These are phyloP conservation scores for Parascedosporium putredinis DNA, from an alignment of 2,329 filamentous ascomycete genomes.

Conservation along the genomic window DNA sequence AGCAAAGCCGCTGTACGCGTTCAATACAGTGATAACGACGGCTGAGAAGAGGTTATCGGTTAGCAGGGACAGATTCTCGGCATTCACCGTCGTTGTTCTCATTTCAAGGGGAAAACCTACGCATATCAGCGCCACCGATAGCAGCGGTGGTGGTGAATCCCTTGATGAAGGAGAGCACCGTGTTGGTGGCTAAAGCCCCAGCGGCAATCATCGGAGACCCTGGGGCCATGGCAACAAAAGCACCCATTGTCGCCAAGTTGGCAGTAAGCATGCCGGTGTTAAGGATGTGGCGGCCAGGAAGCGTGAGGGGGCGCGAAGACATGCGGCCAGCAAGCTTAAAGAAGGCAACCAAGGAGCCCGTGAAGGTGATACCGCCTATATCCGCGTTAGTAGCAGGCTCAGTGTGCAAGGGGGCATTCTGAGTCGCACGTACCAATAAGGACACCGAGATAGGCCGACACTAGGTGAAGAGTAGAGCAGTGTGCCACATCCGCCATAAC, in stretches of 20 bases:
- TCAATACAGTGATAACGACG: slow-evolving; percentile 81
- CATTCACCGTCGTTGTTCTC: background rate
- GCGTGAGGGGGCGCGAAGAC: slow-evolving; percentile 62
- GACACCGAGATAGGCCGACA: slow-evolving; percentile 78
- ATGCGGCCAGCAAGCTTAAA: slow-evolving; percentile 76
- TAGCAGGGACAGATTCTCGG: too few species aligned
- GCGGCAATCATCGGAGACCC: slow-evolving; percentile 71
- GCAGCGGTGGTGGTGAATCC: slow-evolving; percentile 81
- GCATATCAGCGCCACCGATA: slow-evolving; percentile 92
- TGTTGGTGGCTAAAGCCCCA: slow-evolving; percentile 65
- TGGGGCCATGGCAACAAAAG: slow-evolving; percentile 72
- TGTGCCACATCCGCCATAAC: slow-evolving; percentile 65
- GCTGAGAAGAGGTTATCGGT: slow-evolving; percentile 24
- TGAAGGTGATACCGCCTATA: slow-evolving; percentile 71
- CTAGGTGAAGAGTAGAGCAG: slow-evolving; percentile 68
- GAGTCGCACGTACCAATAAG: slow-evolving; percentile 49
- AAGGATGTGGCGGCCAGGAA: slow-evolving; percentile 65
- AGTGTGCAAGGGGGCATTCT: background rate
- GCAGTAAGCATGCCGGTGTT: slow-evolving; percentile 65
- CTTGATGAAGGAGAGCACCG: slow-evolving; percentile 70
- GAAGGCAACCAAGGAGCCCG: slow-evolving; percentile 81
- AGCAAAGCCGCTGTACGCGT: slow-evolving; percentile 84
- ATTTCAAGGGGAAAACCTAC: slow-evolving; percentile 22
- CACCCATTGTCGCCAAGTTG: slow-evolving; percentile 74
- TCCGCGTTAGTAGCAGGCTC: slow-evolving; percentile 7